Base-by-base conservation (phyloP, 345 rosid species). In the Aquilaria malaccensis region DNA sequence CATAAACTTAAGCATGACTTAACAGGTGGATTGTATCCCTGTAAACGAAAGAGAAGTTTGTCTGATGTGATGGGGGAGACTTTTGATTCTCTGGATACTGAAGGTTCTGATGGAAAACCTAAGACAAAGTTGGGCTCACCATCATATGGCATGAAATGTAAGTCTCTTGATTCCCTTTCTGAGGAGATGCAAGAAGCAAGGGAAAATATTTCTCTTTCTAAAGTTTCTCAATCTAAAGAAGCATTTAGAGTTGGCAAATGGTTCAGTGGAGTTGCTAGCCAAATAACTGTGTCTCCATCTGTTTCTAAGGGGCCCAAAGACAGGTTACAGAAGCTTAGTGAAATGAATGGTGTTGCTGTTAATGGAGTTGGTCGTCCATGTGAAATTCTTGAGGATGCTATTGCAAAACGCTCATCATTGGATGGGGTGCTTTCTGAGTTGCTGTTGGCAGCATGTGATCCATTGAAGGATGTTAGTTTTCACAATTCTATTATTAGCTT, bases 171-270 rank as follows among this genome's bases (percentile, higher is more conserved):
- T 68, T 59, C 81, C 41, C 55, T 67, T 55, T 70, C 65, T 67
- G 89, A 84, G 59, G 93, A 82, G 51, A 68, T 71, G 0, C 48
- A 60, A 45, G 92, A 83, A 66, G 80, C 80, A 67, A 80, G 76
- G 70, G 86, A 80, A 77, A 79, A 80, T 64, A 73, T 79, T 49
- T 79, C 94, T 41, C 77, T 84, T 50, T 81, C 96, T 2, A 89
- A 83, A 77, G 85, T 81, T n/a, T 79, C 83, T 69, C 51, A 53
- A 54, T 78, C 87, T 13, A 87, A 76, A 74, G 86, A 93, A 9
- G 84, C 97, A 55, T 93, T 93, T 70, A 89, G 87, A 72, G 87
- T 93, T 12, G 98, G 98, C 30, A 96, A 82, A 53, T 80, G 98
- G 76, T 85, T 93, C 63, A 82, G 87, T 61, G 81, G 96, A 79